Conservation (phyloP, 2,329 filamentous ascomycete genomes). For the Periconia sp. region DNA sequence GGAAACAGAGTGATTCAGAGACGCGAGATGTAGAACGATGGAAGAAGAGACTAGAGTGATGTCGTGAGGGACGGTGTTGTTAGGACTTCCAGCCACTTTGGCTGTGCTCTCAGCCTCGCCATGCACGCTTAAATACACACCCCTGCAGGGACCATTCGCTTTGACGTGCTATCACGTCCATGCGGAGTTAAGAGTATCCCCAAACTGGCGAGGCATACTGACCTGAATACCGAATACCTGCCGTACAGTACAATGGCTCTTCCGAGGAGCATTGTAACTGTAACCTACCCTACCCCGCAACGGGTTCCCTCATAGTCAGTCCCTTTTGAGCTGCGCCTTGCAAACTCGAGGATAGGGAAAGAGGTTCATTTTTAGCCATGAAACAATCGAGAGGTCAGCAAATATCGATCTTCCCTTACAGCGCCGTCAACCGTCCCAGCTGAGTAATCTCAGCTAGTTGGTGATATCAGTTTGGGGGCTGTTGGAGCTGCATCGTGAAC, state of each 20-base stretch:
- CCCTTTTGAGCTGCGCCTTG: background rate
- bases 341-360: background rate
- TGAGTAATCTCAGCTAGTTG: background rate
- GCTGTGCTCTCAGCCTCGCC: constrained; percentile 22
- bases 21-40: constrained; percentile 1
- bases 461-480: background rate
- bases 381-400: background rate
- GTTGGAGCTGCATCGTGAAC: background rate
- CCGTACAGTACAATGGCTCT: too few relatives aligned
- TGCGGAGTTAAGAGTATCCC: background rate
- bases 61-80: background rate
- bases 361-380: background rate
- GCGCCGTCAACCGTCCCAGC: background rate
- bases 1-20: background rate
- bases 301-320: background rate
- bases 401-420: background rate
- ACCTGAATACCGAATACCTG: background rate
- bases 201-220: constrained; percentile 25
- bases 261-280: too few relatives aligned
- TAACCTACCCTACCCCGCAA: background rate
- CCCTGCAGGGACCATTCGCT: constrained; percentile 35
- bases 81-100: constrained; percentile 16
- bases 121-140: constrained; percentile 9
- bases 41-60: background rate
- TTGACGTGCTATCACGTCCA: constrained; percentile 4